A percentile compares a stretch with the other conserved stretches of the same genome.
phyloP scores from a whole-genome alignment of 1,284 basidiomycete genomes.

The Agroathelia rolfsii region DNA sequence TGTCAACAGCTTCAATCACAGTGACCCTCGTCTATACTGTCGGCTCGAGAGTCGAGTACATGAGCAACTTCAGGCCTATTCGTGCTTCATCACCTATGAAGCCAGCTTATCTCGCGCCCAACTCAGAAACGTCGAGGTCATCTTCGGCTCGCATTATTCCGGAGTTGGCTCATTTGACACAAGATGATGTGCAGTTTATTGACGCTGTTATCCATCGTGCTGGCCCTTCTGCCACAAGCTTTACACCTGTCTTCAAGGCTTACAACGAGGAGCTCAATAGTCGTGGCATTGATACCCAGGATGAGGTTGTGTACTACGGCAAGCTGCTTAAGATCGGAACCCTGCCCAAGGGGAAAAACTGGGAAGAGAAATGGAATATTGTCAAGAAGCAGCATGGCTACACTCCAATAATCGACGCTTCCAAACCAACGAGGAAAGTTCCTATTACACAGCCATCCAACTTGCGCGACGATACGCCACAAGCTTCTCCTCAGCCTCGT shows the following conservation, averaged over 20 bases:
- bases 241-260: slow-evolving; percentile 69
- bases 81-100: no score
- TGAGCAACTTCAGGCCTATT: no score
- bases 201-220: slow-evolving; percentile 64
- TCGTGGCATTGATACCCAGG: slow-evolving; percentile 62
- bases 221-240: slow-evolving; percentile 54
- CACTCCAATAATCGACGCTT: no score
- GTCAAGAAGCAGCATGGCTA: slow-evolving; percentile 51
- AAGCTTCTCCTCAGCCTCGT: no score
- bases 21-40: no score
- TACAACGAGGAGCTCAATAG: slow-evolving; percentile 69
- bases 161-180: slow-evolving; percentile 49
- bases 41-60: no score
- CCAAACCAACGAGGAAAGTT: not conserved
- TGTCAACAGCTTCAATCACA: no score
- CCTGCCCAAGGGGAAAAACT: slow-evolving; percentile 61
- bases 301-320: slow-evolving; percentile 71
- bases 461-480: slow-evolving; percentile 6
- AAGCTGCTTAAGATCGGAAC: slow-evolving; percentile 72
- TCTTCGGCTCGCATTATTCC: slow-evolving; percentile 34
- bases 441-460: not conserved
- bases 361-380: slow-evolving; percentile 67
- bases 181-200: slow-evolving; percentile 56
- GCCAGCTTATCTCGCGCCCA: slow-evolving; percentile 14
- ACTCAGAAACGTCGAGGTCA: slow-evolving; percentile 35